Conservation (phyloP, 1,139 yeast genomes). For the Saccharomyces pastorianus region DNA sequence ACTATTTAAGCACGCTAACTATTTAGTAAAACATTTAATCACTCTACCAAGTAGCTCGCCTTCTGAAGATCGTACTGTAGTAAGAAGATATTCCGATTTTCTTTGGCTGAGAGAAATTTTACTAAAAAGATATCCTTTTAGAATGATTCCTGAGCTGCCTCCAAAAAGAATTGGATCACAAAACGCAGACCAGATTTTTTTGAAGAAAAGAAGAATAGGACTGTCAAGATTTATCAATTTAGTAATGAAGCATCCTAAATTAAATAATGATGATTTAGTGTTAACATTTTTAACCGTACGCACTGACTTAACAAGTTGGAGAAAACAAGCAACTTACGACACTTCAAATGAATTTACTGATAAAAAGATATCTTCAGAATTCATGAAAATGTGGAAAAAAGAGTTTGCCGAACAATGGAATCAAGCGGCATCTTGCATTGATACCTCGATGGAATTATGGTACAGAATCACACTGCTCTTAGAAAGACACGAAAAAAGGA, state of each 20-base stretch:
- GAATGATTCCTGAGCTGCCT: constrained; percentile 82
- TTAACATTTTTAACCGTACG: constrained; percentile 77
- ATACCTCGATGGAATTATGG: constrained; percentile 39
- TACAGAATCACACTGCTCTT: constrained; percentile 53
- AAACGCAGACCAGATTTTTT: constrained; percentile 67
- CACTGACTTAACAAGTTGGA: constrained; percentile 74
- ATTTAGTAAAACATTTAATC: constrained; percentile 54
- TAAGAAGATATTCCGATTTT: constrained; percentile 86
- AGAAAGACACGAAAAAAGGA: constrained; percentile 72
- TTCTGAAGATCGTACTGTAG: constrained; percentile 44
- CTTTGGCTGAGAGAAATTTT: constrained; percentile 77
- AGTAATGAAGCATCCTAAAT: constrained; percentile 72
- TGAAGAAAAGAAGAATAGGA: constrained; percentile 79
- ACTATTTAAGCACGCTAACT: constrained; percentile 81
- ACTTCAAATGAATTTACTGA: constrained; percentile 72
- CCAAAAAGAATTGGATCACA: constrained; percentile 68
- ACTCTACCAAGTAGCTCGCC: constrained; percentile 37
- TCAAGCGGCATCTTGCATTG: constrained; percentile 27
- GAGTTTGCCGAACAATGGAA: constrained; percentile 32
- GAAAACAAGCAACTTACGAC: constrained; percentile 70
- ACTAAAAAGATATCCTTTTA: constrained; percentile 72
- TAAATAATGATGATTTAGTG: constrained; percentile 65
- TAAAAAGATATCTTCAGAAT: constrained; percentile 39
- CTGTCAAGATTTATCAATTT: constrained; percentile 73
- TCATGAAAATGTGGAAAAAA: constrained; percentile 41